These are phyloP conservation scores for Rhinocladiella similis DNA, from an alignment of 2,329 filamentous ascomycete species.

Conservation along the genomic window DNA sequence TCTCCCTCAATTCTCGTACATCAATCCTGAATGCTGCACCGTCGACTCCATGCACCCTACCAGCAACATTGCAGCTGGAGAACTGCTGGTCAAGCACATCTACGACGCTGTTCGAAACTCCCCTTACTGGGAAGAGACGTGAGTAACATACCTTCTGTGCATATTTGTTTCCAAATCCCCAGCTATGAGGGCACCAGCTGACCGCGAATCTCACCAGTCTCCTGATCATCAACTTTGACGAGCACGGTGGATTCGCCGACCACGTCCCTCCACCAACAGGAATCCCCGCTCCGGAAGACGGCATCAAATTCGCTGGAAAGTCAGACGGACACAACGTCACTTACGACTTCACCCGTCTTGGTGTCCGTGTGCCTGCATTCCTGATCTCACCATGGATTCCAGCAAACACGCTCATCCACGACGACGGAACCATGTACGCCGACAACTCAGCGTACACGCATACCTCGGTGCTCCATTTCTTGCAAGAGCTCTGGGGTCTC, in stretches of 20 bases:
- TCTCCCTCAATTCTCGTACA: conserved; percentile 68
- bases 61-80: conserved; percentile 24
- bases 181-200: not conserved
- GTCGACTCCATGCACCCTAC: conserved; percentile 23
- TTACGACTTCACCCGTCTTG: conserved; percentile 20
- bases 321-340: conserved; percentile 22
- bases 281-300: conserved; percentile 17
- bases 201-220: conserved; percentile 1
- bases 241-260: conserved; percentile 22
- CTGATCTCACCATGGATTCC: conserved; percentile 23
- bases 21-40: conserved; percentile 39
- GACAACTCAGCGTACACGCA: conserved; percentile 42
- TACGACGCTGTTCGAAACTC: conserved; percentile 19
- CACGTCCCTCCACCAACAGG: conserved; percentile 20
- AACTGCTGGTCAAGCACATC: conserved; percentile 22
- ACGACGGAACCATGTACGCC: conserved; percentile 40
- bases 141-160: not conserved
- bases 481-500: conserved; percentile 42
- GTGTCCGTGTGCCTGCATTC: conserved; percentile 17
- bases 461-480: conserved; percentile 41
- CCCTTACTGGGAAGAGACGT: conserved; percentile 22
- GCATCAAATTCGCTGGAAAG: conserved; percentile 17
- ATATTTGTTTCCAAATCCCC: not conserved
- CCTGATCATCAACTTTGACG: conserved; percentile 23
- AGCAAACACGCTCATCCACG: conserved; percentile 36